Evolutionary conservation across 495 filamentous ascomycete genomes (phyloP), one percentile per base, ranked within the genome.

Genomic region (Tuber borchii): DNA sequence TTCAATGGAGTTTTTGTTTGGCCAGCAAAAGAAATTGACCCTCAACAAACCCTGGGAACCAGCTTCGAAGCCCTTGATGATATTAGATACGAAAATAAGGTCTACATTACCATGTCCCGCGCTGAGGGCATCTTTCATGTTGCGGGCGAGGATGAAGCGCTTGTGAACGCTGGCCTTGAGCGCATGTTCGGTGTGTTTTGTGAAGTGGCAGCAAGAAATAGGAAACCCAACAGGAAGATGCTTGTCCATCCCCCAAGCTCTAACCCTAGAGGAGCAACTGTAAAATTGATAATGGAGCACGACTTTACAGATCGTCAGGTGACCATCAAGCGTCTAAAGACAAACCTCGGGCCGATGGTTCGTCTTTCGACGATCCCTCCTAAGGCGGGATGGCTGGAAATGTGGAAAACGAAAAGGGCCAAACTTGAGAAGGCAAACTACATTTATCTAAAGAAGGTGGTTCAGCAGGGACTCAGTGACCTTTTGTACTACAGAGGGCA

Each of bases 141-240:
- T 51, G 78, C 81, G 34, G 82, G 81, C 12, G 81, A 81, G 19
- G 70, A 80, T 10, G 40, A 48, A 6, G 51, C 56, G 1, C 46
- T 69, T 69, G 81, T 83, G 14, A 10, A 77, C 26, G 73, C 70
- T 74, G 79, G 79, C 69, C 39, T 79, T 39, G 74, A 75, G 42
- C 70, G 82, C 31, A 71, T 83, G 14, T 78, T 75, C 76, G 82
- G 81, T 26, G 61, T 45, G n/a, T 83, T 77, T 19, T 83, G 82
- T 51, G 82, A 81, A 69, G 40, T 69, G 40, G 81, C 82, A 12
- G 76, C 76, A 69, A 81, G 70, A 46, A 81, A 72, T 46, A 76
- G 82, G 31, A 79, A 40, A 31, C 79, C 74, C n/a, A 79, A 37
- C 44, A 73, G 71, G 48, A 76, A 48, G 70, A 69, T 79, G 43